Percentiles rank a stretch among this genome's conserved stretches.
phyloP scores from a whole-genome alignment of 2,329 filamentous ascomycete species.

The Orbilia oligospora region DNA sequence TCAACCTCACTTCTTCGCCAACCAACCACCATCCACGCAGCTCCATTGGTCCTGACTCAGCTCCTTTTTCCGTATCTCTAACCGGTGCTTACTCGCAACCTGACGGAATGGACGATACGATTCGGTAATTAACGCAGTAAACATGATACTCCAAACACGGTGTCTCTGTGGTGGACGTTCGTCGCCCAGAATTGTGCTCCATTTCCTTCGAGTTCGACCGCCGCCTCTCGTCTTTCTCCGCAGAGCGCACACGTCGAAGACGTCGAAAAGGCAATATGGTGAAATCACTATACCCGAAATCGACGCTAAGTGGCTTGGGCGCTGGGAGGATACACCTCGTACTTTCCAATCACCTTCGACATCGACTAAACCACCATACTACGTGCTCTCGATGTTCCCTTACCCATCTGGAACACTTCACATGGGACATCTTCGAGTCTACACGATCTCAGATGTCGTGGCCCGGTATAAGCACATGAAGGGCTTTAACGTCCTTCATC shows the following conservation, averaged over 20 bases:
- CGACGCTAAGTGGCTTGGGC: slow-evolving; percentile 54
- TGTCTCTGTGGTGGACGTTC: slow-evolving; percentile 38
- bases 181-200: slow-evolving; percentile 36
- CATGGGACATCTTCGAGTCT: slow-evolving; percentile 88
- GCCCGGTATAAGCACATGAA: slow-evolving; percentile 82
- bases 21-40: slow-evolving; percentile 45
- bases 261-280: background rate
- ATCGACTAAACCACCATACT: slow-evolving; percentile 67
- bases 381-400: slow-evolving; percentile 91
- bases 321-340: slow-evolving; percentile 40
- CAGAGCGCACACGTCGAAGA: slow-evolving; percentile 28
- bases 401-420: slow-evolving; percentile 91
- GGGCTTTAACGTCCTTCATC: slow-evolving; percentile 81
- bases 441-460: slow-evolving; percentile 89
- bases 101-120: slow-evolving; percentile 55
- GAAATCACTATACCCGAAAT: slow-evolving; percentile 34
- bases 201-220: slow-evolving; percentile 38
- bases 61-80: slow-evolving; percentile 51
- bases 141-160: slow-evolving; percentile 52
- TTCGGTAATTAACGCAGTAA: slow-evolving; percentile 48
- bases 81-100: slow-evolving; percentile 35
- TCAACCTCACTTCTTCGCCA: slow-evolving; percentile 53
- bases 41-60: slow-evolving; percentile 43
- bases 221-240: slow-evolving; percentile 35
- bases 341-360: slow-evolving; percentile 66